Evolutionary conservation across 768 basidiomycete genomes (phyloP), one percentile per base, ranked within the genome.

Genomic region (Leucosporidium yakuticum): DNA sequence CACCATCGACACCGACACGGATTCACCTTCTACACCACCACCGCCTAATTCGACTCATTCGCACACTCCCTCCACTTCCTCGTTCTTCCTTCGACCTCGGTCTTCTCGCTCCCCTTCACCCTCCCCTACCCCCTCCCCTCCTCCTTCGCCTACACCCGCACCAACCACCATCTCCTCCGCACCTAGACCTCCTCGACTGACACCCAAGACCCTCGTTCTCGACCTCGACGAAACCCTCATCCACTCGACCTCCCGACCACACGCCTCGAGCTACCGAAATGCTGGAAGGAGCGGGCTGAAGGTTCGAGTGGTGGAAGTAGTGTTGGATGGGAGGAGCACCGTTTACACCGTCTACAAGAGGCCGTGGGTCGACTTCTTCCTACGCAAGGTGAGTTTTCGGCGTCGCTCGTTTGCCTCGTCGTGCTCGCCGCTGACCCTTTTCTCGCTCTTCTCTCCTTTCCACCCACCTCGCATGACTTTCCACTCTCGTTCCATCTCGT

Each of bases 161-260:
- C 21, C 53, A 19, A 11, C 47, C 25, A 14, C 56, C 55, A 21
- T 56, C 12, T 15, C 56, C 15, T 21, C 47, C 7, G 19, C 47
- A 20, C 63, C 44, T 2, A 32, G 53, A 1, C 64, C 74, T 17
- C 71, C 75, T 4, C 88, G 95, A 71, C 88, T 88, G 74, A 82
- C 85, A 39, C 92, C 85, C 32, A 99, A 99, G 82, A 96, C 93
- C 0, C 86, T 99, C 48, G 93, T 99, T 36, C 85, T 99, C 54
- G 96, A 99, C 80, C 83, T 99, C 61, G 96, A 99, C 78, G 96
- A 99, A 81, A 99, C 96, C 1, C 85, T 99, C 58, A 98, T 98
- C 66, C 96, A 99, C 77, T 96, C 94, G 3, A 98, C 96, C 0
- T 90, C 92, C 23, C 84, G 91, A 31, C 77, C 80, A 48, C 64